Evolutionary conservation across 441 rosid genomes (phyloP).

Genomic region (Syzygium syzygioides): DNA sequence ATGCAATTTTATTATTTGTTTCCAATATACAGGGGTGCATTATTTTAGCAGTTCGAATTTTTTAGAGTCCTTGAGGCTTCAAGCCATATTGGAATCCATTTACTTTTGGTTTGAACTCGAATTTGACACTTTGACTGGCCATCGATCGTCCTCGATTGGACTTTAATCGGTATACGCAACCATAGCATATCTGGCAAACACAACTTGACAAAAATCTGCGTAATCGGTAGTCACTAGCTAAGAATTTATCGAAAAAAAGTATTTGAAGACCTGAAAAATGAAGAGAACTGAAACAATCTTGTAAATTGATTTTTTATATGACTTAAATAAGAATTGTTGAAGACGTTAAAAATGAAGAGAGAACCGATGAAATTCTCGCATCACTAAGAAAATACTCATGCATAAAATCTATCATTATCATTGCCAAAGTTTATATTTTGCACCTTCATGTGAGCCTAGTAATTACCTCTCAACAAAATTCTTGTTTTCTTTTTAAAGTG

Average conservation of each 20-base stretch:
- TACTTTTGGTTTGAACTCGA: neutral
- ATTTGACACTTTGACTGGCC: neutral
- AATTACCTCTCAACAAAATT: neutral
- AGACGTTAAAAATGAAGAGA: neutral
- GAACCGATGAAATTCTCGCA: neutral
- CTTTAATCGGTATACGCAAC: neutral
- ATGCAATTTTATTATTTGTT: neutral
- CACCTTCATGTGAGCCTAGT: neutral
- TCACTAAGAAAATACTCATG: neutral
- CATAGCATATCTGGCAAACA: neutral
- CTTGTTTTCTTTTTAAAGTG: neutral
- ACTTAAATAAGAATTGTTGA: neutral
- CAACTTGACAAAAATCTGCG: neutral
- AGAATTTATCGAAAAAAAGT: neutral
- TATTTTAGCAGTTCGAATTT: neutral
- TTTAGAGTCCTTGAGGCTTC: neutral
- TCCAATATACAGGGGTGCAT: neutral
- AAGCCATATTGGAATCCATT: neutral
- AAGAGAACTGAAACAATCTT: neutral
- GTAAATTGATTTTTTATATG: neutral
- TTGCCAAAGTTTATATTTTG: neutral
- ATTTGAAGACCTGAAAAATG: neutral
- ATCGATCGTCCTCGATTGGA: neutral
- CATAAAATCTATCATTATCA: neutral
- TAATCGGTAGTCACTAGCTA: neutral